Conservation (phyloP, 208 protist species). For the Leptomonas seymouri region DNA sequence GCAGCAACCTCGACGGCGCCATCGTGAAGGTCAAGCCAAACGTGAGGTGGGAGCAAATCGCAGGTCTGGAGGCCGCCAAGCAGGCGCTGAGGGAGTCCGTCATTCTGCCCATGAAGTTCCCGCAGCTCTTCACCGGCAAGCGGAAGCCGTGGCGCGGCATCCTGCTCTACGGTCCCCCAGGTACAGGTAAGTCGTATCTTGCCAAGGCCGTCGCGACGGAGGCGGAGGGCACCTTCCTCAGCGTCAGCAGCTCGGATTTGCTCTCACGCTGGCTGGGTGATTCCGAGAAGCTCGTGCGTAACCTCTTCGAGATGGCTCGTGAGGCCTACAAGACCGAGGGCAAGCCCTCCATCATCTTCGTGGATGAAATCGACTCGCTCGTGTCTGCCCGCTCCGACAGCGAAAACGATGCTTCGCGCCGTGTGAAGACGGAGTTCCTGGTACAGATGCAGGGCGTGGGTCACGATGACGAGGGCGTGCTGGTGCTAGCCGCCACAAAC, state of each 20-base stretch:
- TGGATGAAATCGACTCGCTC: constrained; percentile 96
- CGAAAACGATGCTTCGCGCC: constrained; percentile 92
- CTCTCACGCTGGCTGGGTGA: constrained; percentile 95
- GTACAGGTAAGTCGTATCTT: constrained; percentile 94
- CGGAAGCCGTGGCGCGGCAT: constrained; percentile 93
- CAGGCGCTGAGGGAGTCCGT: constrained; percentile 93
- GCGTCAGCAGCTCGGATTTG: constrained; percentile 88
- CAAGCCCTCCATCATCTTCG: constrained; percentile 94
- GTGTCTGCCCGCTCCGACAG: constrained; percentile 84
- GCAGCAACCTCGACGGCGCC: constrained; percentile 72
- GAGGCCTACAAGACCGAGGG: constrained; percentile 69
- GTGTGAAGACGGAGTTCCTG: constrained; percentile 99
- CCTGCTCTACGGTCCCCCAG: constrained; percentile 93
- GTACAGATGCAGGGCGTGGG: constrained; percentile 96
- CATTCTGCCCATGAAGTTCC: constrained; percentile 88
- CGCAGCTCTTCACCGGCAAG: constrained; percentile 94
- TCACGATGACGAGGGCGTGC: constrained; percentile 84
- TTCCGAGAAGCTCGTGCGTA: constrained; percentile 93
- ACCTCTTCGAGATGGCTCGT: constrained; percentile 93
- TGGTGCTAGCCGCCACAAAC: constrained; percentile 94
- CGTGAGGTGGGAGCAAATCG: constrained; percentile 89
- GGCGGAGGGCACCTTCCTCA: constrained; percentile 92
- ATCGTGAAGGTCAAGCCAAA: constrained; percentile 89
- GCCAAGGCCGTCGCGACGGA: constrained; percentile 94
- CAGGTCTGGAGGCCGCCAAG: constrained; percentile 92